These are phyloP conservation scores for Choiromyces venosus DNA, from an alignment of 495 filamentous ascomycete species.

Conservation along the genomic window DNA sequence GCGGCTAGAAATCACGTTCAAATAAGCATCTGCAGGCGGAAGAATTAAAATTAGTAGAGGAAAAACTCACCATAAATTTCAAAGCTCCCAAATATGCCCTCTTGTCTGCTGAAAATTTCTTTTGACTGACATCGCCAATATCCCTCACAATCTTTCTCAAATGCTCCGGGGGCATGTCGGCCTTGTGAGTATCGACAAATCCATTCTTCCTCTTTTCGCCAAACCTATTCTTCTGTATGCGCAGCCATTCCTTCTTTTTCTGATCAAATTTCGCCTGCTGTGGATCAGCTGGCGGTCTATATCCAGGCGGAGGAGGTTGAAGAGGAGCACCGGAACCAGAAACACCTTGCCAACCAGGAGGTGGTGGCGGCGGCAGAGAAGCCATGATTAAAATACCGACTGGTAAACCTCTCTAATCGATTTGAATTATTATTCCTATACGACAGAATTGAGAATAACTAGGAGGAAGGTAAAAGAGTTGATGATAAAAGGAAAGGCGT, in stretches of 20 bases:
- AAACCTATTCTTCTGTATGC: slow-evolving; percentile 85
- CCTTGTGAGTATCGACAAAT: slow-evolving; percentile 96
- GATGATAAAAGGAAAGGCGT: not conserved
- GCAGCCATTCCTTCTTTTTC: slow-evolving; percentile 99
- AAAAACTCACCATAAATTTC: slow-evolving; percentile 73
- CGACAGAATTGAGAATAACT: not conserved
- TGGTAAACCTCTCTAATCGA: not conserved
- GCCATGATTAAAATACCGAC: slow-evolving; percentile 54
- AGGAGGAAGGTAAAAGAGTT: not conserved
- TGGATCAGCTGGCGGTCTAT: slow-evolving; percentile 75
- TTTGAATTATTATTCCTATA: not conserved
- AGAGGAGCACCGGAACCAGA: slow-evolving; percentile 59
- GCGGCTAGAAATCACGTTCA: slow-evolving; percentile 51
- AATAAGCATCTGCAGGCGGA: slow-evolving; percentile 15
- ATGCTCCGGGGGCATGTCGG: slow-evolving; percentile 98
- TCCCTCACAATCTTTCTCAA: slow-evolving; percentile 96
- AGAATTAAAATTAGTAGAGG: not conserved
- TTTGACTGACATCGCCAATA: slow-evolving; percentile 98
- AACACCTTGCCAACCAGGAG: slow-evolving; percentile 53
- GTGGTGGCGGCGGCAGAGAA: slow-evolving; percentile 60
- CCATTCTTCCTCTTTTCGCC: slow-evolving; percentile 95
- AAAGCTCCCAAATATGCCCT: slow-evolving; percentile 93
- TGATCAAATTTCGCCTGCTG: slow-evolving; percentile 90
- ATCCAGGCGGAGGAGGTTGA: slow-evolving; percentile 84
- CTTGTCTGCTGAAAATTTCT: slow-evolving; percentile 99